Conservation (phyloP, 75 land plant genomes). For the Selaginella moellendorffii region DNA sequence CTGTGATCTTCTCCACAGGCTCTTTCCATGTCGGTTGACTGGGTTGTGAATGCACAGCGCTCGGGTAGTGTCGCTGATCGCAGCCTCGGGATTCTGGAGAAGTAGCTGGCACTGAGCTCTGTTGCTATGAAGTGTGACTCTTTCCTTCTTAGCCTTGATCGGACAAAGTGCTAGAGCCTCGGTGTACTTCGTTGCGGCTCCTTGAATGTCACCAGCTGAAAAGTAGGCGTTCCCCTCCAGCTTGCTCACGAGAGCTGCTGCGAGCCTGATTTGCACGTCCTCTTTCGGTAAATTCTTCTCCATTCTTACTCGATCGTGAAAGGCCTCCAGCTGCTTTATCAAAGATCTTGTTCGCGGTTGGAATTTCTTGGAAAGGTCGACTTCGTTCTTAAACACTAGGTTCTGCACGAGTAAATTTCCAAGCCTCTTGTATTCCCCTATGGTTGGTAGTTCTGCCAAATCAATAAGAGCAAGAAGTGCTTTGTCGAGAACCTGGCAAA, state of each 20-base stretch:
- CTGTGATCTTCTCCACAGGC: constrained; percentile 72
- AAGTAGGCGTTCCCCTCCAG: constrained; percentile 42
- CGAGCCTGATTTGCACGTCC: constrained; percentile 23
- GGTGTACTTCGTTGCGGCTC: constrained; percentile 30
- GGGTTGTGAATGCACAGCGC: constrained; percentile 43
- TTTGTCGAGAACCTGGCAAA: constrained; percentile 30
- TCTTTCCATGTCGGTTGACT: constrained; percentile 41
- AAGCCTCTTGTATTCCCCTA: constrained; percentile 19
- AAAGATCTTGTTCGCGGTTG: constrained; percentile 8
- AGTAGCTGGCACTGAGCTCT: constrained; percentile 60
- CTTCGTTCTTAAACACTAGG: constrained; percentile 14
- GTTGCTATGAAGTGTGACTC: constrained; percentile 61
- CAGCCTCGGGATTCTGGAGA: constrained; percentile 28
- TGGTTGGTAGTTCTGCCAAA: constrained; percentile 37
- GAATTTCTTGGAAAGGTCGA: background rate
- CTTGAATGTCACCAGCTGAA: constrained; percentile 33
- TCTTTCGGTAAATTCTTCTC: constrained; percentile 30
- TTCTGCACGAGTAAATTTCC: constrained; percentile 31
- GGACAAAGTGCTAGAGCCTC: constrained; percentile 53
- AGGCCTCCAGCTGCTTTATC: constrained; percentile 17
- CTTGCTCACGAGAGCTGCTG: constrained; percentile 24
- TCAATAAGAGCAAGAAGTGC: constrained; percentile 30
- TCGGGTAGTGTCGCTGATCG: constrained; percentile 56
- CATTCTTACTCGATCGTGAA: constrained; percentile 19
- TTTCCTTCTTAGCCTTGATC: constrained; percentile 34